phyloP scores from a whole-genome alignment of 164 flowering plant species.

The Vitis cinerea region DNA sequence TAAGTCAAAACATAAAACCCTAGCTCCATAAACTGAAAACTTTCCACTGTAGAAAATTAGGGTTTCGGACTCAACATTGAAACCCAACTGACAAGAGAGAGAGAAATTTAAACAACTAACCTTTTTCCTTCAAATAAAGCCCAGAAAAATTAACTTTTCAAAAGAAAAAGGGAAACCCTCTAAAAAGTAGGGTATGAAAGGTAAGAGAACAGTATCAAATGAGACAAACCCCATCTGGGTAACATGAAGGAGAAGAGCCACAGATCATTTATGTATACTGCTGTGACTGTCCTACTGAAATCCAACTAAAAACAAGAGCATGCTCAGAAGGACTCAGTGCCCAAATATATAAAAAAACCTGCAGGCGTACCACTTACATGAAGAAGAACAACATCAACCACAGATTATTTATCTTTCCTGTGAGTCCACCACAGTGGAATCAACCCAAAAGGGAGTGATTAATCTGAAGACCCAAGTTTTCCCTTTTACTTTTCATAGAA shows the following conservation, averaged over 20 bases:
- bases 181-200: neutral
- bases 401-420: too few species aligned
- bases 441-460: too few species aligned
- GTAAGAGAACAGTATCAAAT: neutral
- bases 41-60: neutral
- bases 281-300: neutral
- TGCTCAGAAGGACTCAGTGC: too few species aligned
- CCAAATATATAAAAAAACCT: too few species aligned
- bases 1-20: slow-evolving; percentile 17
- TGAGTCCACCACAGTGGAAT: too few species aligned
- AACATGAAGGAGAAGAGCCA: neutral
- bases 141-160: neutral
- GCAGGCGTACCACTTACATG: too few species aligned
- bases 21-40: neutral
- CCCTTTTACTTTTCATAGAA: too few species aligned
- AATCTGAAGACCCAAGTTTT: too few species aligned
- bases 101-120: neutral
- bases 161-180: neutral
- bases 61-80: slow-evolving; percentile 7
- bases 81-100: neutral
- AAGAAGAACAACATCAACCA: too few species aligned
- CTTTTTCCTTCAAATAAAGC: neutral
- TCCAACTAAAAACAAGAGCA: neutral
- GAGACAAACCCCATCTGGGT: neutral
- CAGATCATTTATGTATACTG: neutral